Evolutionary conservation across 2,329 filamentous ascomycete species (phyloP).

Genomic region (Nemania sp.): DNA sequence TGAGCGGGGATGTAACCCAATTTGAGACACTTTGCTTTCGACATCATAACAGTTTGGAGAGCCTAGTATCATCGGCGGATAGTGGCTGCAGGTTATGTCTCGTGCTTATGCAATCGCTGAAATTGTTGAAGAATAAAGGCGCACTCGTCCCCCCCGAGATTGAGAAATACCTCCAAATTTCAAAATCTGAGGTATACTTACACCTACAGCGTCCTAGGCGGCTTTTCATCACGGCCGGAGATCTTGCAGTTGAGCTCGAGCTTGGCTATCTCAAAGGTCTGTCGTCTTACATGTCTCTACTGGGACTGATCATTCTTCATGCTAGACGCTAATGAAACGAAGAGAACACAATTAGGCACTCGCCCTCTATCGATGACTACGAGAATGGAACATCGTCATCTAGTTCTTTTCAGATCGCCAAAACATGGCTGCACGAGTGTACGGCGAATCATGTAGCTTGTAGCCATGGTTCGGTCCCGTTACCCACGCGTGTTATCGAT

Average conservation of each 20-base stretch:
- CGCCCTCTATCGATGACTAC: not conserved
- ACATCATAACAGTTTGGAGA: not conserved
- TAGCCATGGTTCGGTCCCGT: not conserved
- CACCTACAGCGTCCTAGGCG: not conserved
- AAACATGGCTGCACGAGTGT: not conserved
- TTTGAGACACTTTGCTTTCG: not conserved
- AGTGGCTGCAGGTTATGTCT: not conserved
- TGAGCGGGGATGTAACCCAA: not conserved
- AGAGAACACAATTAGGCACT: not conserved
- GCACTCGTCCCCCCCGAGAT: not conserved
- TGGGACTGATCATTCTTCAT: not conserved
- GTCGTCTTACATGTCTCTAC: not conserved
- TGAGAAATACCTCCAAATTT: not conserved
- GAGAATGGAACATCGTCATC: not conserved
- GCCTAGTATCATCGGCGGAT: not conserved
- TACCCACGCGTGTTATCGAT: slow-evolving; percentile 2
- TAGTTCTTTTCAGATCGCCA: slow-evolving; percentile 4
- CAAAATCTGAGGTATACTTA: not conserved
- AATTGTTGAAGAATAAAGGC: not conserved
- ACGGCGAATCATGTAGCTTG: not conserved
- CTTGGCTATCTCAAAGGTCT: not conserved
- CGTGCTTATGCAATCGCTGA: not conserved
- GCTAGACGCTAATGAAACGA: not conserved
- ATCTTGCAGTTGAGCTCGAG: not conserved
- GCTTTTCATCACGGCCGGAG: not conserved